Percentiles rank a stretch among this genome's conserved stretches.
phyloP scores from a whole-genome alignment of 768 basidiomycete species.

The Vararia minispora region DNA sequence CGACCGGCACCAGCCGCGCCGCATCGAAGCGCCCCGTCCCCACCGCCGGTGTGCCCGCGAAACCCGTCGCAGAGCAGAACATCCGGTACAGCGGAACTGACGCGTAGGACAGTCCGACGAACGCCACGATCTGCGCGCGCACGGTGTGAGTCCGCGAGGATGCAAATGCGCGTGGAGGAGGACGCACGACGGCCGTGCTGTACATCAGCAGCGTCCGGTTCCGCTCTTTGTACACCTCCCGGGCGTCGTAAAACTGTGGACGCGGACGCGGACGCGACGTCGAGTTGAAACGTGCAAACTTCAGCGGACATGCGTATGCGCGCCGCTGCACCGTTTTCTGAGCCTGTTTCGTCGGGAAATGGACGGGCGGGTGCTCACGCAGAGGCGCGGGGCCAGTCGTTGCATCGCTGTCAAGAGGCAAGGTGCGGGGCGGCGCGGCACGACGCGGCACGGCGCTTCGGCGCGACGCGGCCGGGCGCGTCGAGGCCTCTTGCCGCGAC shows the following conservation, averaged over 20 bases:
- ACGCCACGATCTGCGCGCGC: slow-evolving; percentile 55
- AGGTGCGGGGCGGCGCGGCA: too few species aligned
- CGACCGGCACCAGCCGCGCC: slow-evolving; percentile 71
- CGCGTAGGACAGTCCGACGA: slow-evolving; percentile 86
- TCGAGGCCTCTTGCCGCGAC: too few species aligned
- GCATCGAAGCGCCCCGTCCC: slow-evolving; percentile 77
- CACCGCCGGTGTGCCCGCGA: slow-evolving; percentile 88
- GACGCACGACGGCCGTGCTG: slow-evolving; percentile 65
- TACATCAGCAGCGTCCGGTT: slow-evolving; percentile 81
- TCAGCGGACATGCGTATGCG: too few species aligned
- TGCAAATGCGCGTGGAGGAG: not conserved
- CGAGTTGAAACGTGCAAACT: slow-evolving; percentile 2
- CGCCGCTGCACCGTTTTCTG: too few species aligned
- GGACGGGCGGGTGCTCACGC: too few species aligned
- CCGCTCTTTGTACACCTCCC: slow-evolving; percentile 36
- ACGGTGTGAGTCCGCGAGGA: slow-evolving; percentile 3
- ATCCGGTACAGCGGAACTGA: slow-evolving; percentile 96
- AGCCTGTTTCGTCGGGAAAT: too few species aligned
- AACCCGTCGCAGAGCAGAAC: slow-evolving; percentile 97
- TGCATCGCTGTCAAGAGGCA: too few species aligned
- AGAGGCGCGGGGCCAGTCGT: too few species aligned
- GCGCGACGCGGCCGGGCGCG: too few species aligned
- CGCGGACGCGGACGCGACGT: slow-evolving; percentile 2
- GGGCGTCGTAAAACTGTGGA: slow-evolving; percentile 22
- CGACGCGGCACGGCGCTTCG: too few species aligned